These are phyloP conservation scores for Hemisphaericaspora xylofermentans DNA, from an alignment of 1,139 yeast species.

Conservation along the genomic window DNA sequence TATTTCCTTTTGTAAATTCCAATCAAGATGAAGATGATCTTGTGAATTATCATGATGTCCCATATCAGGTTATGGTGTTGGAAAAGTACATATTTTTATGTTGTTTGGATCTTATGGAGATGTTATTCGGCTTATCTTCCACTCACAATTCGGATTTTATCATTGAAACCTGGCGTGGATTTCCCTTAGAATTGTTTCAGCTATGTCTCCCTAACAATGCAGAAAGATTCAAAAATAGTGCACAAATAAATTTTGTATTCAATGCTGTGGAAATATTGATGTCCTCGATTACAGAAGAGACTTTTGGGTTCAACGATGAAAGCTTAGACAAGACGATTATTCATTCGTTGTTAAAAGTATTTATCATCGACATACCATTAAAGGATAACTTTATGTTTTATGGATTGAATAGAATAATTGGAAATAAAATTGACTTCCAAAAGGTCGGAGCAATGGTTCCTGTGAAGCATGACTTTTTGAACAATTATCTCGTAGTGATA, in stretches of 20 bases:
- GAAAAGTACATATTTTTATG: conserved; percentile 51
- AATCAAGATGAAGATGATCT: conserved; percentile 35
- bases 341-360: conserved; percentile 39
- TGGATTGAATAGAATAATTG: conserved; percentile 55
- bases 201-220: conserved; percentile 39
- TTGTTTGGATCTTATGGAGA: conserved; percentile 57
- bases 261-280: conserved; percentile 42
- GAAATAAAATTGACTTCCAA: conserved; percentile 46
- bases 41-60: conserved; percentile 32
- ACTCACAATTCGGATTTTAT: conserved; percentile 22
- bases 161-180: conserved; percentile 24
- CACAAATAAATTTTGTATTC: conserved; percentile 40
- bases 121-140: conserved; percentile 27
- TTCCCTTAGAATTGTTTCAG: conserved; percentile 25
- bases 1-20: conserved; percentile 28
- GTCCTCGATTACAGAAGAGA: conserved; percentile 36
- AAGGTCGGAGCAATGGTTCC: conserved; percentile 37
- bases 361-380: conserved; percentile 41
- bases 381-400: conserved; percentile 42
- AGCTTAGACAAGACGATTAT: conserved; percentile 25
- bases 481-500: conserved; percentile 24
- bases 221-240: conserved; percentile 36
- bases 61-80: conserved; percentile 43
- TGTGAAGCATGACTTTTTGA: conserved; percentile 21
- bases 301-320: conserved; percentile 25